These are phyloP conservation scores for Phalaenopsis hybrid DNA, from an alignment of 116 monocot genomes.

Conservation along the genomic window DNA sequence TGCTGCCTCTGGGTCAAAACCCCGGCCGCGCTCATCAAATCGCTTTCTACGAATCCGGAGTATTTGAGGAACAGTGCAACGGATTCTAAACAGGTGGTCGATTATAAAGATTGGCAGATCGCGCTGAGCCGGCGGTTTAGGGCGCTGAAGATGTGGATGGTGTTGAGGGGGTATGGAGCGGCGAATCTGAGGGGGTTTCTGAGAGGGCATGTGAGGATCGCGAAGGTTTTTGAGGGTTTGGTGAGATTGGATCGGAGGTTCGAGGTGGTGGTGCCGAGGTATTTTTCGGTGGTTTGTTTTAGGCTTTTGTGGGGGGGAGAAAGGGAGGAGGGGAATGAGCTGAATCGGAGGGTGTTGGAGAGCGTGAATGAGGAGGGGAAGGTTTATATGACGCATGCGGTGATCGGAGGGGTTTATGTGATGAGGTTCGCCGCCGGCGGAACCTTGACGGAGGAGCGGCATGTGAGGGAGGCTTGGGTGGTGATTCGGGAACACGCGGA, in stretches of 20 bases:
- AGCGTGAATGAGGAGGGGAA: conserved; percentile 35
- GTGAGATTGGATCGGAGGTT: conserved; percentile 29
- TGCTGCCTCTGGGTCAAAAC: conserved; percentile 46
- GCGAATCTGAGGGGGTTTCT: conserved; percentile 17
- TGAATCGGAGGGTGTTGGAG: conserved; percentile 35
- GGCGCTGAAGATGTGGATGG: conserved; percentile 42
- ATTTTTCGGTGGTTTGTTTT: conserved; percentile 56
- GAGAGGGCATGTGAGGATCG: conserved; percentile 18
- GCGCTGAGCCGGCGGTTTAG: conserved; percentile 52
- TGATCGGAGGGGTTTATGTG: conserved; percentile 50
- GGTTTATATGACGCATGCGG: conserved; percentile 53
- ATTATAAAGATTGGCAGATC: conserved; percentile 64
- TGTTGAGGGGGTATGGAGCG: conserved; percentile 32
- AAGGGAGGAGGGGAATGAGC: conserved; percentile 1
- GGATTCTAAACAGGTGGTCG: conserved; percentile 26
- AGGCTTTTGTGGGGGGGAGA: conserved; percentile 8
- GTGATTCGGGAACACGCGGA: conserved; percentile 22
- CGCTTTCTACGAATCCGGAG: conserved; percentile 33
- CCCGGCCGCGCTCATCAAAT: conserved; percentile 16
- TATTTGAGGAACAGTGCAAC: conserved; percentile 29
- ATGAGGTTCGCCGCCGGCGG: conserved; percentile 58
- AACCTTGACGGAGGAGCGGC: conserved; percentile 49
- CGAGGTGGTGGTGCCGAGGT: conserved; percentile 43
- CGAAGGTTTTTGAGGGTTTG: conserved; percentile 31
- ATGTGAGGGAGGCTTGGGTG: conserved; percentile 42